Conservation (phyloP, 2,329 filamentous ascomycete genomes). For the Ceratocystis diversiconidia region DNA sequence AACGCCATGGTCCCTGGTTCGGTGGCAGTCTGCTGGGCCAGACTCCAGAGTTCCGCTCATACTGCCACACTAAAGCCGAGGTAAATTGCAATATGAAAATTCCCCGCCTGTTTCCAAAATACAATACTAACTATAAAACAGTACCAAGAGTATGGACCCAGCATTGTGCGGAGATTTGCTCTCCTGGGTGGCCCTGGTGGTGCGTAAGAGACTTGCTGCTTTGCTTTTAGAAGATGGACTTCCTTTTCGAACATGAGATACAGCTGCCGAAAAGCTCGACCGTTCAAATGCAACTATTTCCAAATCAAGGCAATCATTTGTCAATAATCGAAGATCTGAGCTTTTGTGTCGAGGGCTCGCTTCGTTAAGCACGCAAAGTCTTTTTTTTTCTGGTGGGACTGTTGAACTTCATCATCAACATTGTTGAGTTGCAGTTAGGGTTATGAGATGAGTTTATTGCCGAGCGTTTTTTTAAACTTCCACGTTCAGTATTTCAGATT, state of each 20-base stretch:
- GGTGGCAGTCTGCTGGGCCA: conserved; percentile 91
- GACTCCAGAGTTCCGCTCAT: conserved; percentile 95
- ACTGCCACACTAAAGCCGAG: conserved; percentile 87
- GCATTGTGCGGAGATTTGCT: conserved; percentile 88
- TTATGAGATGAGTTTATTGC: conserved; percentile 13
- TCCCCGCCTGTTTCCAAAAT: background rate
- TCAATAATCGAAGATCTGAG: background rate
- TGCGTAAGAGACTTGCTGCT: conserved; percentile 35
- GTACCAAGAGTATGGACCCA: conserved; percentile 92
- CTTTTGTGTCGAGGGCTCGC: background rate
- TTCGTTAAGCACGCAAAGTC: background rate
- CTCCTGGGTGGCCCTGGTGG: conserved; percentile 82
- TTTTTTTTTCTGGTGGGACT: background rate
- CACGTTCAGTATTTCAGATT: conserved; percentile 15
- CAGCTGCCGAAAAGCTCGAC: background rate
- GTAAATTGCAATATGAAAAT: conserved; percentile 26
- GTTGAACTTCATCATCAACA: background rate
- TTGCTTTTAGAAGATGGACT: background rate
- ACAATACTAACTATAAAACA: conserved; percentile 27
- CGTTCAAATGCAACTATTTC: background rate
- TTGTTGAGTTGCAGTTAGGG: background rate
- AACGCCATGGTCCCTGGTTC: conserved; percentile 97
- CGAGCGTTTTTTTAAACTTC: conserved; percentile 17
- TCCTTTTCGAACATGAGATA: background rate
- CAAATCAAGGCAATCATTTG: background rate